Base-by-base conservation (phyloP, 1,284 basidiomycete genomes). In the Malassezia equina region DNA sequence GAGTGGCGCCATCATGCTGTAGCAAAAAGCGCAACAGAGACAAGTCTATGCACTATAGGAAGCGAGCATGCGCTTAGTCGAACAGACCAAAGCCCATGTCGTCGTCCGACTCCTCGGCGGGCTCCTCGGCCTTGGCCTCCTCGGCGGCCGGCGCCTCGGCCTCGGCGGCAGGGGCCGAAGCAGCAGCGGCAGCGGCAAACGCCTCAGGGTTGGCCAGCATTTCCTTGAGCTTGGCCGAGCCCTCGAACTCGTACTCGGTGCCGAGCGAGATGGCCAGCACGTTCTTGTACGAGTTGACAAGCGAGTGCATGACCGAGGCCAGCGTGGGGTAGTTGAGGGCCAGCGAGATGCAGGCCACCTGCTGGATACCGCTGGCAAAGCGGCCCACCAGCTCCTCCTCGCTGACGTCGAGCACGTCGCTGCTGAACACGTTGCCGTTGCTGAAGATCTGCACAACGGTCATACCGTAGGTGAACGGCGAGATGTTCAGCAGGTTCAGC, bases 221-320 rank as follows among this genome's bases (percentile, higher is more conserved):
- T 76, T 88, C 91, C 82, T 95, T 95, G 79, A 90, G 89, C 86
- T 95, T 89, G 76, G 86, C 86, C 58, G 86, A 81, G 62, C 85
- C 90, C 76, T 94, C 89, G 77, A 96, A 96, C 62, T 84, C 83
- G 83, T 90, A 93, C 53, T 98, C 93, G 66, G 93, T 95, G 56
- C 82, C 85, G 64, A 99, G 79, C 52, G 91, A 86, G 73, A 99
- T 78, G 55, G 88, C 86, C 40, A 76, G 69, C 64, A 98, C 79
- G 82, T 96, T 95, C 86, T 99, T 98, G 87, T 96, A 98, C 48
- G 88, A 83, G 81, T 96, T 95, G 82, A 98, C 89, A 60, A 99
- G 82, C 43, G 86, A 86, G 83, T 99, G 93, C 58, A 82, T 79
- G 67, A 96, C 84, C 55, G 90, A 95, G 66, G 86, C 90, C 66